Base-by-base conservation (phyloP, 129 eudicot species). In the Flaveria linearis region DNA sequence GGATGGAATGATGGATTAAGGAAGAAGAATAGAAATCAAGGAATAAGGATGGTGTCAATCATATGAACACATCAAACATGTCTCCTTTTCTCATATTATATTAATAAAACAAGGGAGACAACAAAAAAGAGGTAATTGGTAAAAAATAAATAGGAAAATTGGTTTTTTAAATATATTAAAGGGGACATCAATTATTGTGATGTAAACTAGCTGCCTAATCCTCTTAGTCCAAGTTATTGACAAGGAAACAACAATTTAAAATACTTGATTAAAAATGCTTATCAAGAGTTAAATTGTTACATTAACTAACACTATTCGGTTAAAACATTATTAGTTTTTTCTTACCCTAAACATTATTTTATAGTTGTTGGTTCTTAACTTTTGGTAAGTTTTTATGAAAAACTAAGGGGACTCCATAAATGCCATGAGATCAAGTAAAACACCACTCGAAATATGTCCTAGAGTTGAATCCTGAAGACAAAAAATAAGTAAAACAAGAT, bases 31-130 rank as follows among this genome's bases (percentile, higher is more conserved):
- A 51, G 68, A 79, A 53, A 23, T 55, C 73, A 72, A 72, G 23
- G 53, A 47, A 20, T 60, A 53, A 64, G 41, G 83, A 28, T 66
- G 75, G 74, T 30, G 60, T 79, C 69, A 79, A 79, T 52, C 26
- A 53, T 73, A 80, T 55, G 75, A 80, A 73, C 79, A 80, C 79
- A 80, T 65, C 83, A 73, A 80, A 65, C 50, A 53, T 80, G 82
- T 61, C 82, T 47, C 56, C 53, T 0, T 78, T 70, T 61, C 76
- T 20, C 50, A 11, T 22, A 63, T 20, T 20, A 20, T 67, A 55
- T 73, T 79, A 80, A 80, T 42, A 45, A 42, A 64, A 28, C 26
- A 72, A 42, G 11, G 83, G 83, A 42, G 74, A 73, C 83, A 72
- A 63, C 73, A 51, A 79, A 49, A 61, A 61, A 36, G 4, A 7